These are phyloP conservation scores for Clarkia xantiana DNA, from an alignment of 345 rosid genomes.

Conservation along the genomic window DNA sequence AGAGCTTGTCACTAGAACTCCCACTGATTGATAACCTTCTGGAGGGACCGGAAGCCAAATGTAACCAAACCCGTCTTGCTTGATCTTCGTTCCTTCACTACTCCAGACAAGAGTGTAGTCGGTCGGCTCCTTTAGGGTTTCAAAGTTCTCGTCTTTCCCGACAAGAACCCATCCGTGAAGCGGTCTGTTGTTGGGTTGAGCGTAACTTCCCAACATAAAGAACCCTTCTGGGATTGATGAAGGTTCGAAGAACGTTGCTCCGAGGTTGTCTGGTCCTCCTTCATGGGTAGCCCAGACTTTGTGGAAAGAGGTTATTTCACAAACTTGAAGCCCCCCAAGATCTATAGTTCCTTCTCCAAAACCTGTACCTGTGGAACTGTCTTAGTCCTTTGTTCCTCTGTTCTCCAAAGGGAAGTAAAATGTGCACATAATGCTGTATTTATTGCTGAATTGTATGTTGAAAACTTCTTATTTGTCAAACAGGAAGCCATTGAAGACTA, in stretches of 20 bases:
- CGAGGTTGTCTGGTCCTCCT: constrained; percentile 13
- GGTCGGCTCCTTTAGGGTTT: constrained; percentile 8
- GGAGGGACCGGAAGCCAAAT: constrained; percentile 13
- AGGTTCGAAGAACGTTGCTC: constrained; percentile 15
- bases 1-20: constrained; percentile 6
- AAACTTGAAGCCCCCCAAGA: constrained; percentile 11
- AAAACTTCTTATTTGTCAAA: no score
- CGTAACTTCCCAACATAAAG: constrained; percentile 10
- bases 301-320: constrained; percentile 10
- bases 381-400: not conserved
- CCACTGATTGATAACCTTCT: constrained; percentile 9
- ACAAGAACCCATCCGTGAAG: constrained; percentile 10
- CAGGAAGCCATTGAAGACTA: no score
- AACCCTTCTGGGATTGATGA: constrained; percentile 10
- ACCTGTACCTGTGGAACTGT: constrained; percentile 4
- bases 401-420: no score
- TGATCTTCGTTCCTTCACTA: constrained; percentile 10
- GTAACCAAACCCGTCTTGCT: constrained; percentile 12
- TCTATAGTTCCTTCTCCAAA: constrained; percentile 9
- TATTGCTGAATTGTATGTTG: no score
- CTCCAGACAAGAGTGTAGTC: constrained; percentile 11
- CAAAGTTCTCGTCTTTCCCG: constrained; percentile 8
- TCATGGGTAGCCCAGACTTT: constrained; percentile 14
- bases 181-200: constrained; percentile 11
- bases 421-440: no score